phyloP scores from a whole-genome alignment of 495 filamentous ascomycete species.

The Hyaloscypha variabilis region DNA sequence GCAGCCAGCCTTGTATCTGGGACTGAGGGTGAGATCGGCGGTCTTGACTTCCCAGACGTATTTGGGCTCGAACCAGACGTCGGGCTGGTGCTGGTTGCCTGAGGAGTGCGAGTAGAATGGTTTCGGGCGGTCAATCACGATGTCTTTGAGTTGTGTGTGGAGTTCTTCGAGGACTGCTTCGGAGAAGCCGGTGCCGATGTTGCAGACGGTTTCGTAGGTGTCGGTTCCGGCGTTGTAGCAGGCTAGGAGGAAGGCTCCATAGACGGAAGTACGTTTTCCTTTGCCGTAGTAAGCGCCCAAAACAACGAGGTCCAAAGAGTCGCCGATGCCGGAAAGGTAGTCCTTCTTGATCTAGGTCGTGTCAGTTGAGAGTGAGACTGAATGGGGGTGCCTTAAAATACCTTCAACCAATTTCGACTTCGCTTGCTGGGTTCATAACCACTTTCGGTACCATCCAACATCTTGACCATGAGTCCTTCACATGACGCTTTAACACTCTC shows the following conservation, averaged over 20 bases:
- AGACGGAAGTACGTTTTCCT: constrained; percentile 92
- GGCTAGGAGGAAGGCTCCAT: constrained; percentile 92
- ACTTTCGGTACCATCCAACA: constrained; percentile 89
- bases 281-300: constrained; percentile 92
- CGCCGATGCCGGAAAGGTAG: constrained; percentile 88
- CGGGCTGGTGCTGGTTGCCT: constrained; percentile 88
- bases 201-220: constrained; percentile 92
- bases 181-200: constrained; percentile 96
- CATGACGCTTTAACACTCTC: constrained; percentile 93
- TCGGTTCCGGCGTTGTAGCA: constrained; percentile 84
- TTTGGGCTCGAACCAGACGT: constrained; percentile 96
- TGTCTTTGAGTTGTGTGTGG: constrained; percentile 66
- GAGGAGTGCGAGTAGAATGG: constrained; percentile 89
- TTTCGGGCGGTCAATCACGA: constrained; percentile 86
- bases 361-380: constrained; percentile 15
- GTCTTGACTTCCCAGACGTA: constrained; percentile 98
- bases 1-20: constrained; percentile 82
- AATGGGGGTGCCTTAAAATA: constrained; percentile 36
- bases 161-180: constrained; percentile 84
- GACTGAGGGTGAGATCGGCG: constrained; percentile 90
- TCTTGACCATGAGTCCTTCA: constrained; percentile 98
- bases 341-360: constrained; percentile 84
- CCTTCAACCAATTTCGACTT: constrained; percentile 97
- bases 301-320: constrained; percentile 95
- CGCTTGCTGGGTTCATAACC: constrained; percentile 95